Evolutionary conservation across 106 monocot genomes (phyloP).

Genomic region (Apostasia shenzhenica): DNA sequence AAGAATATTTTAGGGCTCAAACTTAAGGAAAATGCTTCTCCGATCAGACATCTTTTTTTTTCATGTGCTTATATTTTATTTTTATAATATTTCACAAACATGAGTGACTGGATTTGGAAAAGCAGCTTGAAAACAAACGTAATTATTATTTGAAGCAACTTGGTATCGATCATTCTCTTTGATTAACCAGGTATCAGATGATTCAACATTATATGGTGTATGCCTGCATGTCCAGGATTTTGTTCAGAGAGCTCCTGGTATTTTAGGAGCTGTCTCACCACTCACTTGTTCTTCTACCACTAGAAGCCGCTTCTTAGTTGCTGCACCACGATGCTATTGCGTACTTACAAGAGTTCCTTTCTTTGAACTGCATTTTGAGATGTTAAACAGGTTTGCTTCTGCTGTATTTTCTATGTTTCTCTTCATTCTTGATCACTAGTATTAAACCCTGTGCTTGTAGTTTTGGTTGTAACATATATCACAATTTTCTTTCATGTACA

Average conservation of each 20-base stretch:
- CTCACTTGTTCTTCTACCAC: conserved; percentile 31
- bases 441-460: background rate
- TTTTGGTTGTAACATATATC: conserved; percentile 5
- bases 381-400: conserved; percentile 85
- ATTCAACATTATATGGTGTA: conserved; percentile 86
- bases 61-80: too few species aligned
- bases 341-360: conserved; percentile 90
- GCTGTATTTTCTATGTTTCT: conserved; percentile 5
- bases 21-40: too few species aligned
- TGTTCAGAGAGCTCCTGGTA: conserved; percentile 86
- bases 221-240: conserved; percentile 89
- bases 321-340: conserved; percentile 98
- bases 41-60: too few species aligned
- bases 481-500: conserved; percentile 20
- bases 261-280: conserved; percentile 67
- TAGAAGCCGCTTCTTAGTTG: conserved; percentile 68
- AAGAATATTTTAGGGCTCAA: too few species aligned
- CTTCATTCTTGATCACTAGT: background rate
- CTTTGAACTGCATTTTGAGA: conserved; percentile 97
- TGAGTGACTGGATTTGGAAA: too few species aligned
- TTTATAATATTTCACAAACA: too few species aligned
- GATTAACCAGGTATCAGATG: conserved; percentile 66
- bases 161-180: conserved; percentile 9
- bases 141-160: background rate
- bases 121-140: too few species aligned